A percentile compares a stretch with the other conserved stretches of the same genome.
Evolutionary conservation across 1,139 yeast species (phyloP).

Genomic region (Lodderomyces margitis): DNA sequence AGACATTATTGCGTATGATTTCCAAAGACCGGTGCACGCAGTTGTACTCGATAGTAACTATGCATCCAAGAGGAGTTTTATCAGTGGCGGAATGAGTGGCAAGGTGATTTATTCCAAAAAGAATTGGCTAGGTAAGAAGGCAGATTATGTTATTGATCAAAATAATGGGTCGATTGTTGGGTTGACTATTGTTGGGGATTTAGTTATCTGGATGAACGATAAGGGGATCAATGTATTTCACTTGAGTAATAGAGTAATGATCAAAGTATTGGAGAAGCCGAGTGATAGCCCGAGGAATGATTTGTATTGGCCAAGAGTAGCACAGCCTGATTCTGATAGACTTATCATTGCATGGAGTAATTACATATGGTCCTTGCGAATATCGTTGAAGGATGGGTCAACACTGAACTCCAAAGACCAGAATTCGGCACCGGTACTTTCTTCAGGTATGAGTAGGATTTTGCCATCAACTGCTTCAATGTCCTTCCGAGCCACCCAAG

Average conservation of each 20-base stretch:
- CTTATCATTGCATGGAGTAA: conserved; percentile 83
- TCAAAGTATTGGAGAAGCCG: conserved; percentile 58
- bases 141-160: conserved; percentile 61
- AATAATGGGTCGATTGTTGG: conserved; percentile 74
- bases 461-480: conserved; percentile 68
- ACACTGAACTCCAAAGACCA: conserved; percentile 12
- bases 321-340: conserved; percentile 64
- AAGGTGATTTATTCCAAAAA: conserved; percentile 70
- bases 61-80: conserved; percentile 56
- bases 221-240: conserved; percentile 67
- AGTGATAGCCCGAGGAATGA: conserved; percentile 68
- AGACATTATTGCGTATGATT: conserved; percentile 74
- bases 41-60: conserved; percentile 79
- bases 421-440: conserved; percentile 13
- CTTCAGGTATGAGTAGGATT: conserved; percentile 32
- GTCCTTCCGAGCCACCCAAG: conserved; percentile 55
- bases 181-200: conserved; percentile 56
- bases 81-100: conserved; percentile 92
- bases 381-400: conserved; percentile 29
- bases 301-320: conserved; percentile 78
- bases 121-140: conserved; percentile 84
- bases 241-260: conserved; percentile 39
- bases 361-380: conserved; percentile 69
- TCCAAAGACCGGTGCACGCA: conserved; percentile 85
- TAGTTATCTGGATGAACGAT: conserved; percentile 84